Base-by-base conservation (phyloP, 1,139 yeast species). In the Waltiozyma sp. region DNA sequence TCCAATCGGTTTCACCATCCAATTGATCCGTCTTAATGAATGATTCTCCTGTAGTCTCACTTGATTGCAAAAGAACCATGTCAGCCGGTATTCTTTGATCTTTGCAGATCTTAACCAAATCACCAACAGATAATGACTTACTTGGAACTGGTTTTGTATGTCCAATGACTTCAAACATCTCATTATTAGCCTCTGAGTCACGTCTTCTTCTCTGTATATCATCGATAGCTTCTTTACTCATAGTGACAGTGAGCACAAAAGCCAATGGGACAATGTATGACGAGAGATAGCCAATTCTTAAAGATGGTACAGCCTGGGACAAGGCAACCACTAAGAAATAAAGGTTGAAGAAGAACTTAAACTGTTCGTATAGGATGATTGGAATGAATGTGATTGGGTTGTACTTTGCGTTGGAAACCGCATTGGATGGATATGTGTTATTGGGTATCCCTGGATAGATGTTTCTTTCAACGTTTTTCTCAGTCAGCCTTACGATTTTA, bases 1-100 rank as follows among this genome's bases (percentile, higher is more conserved):
- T 93, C 99, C 99, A 93, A 64, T 93, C 99, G 10, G 99, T 93
- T 61, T 93, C 99, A 55, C 99, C 99, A 61, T 93, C 99, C 43
- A 93, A 69, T 62, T 93, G 99, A 65, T 93, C 99, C 0, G 99
- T 93, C 55, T 94, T 84, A 50, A 93, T 85, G 57, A 93, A 93
- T 1, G 91, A 76, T 60, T 91, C 99, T 6, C 97, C 98, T 9
- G 74, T 71, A 1, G 70, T 59, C 56, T 89, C 96, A 41, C 89
- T 80, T 0, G 96, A 80, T 57, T 87, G 94, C 39, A 93, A 64
- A 34, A 93, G 63, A 2, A 93, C 67, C 77, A 88, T 72, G 60
- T 93, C 98, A 1, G 98, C 97, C 0, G 99, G 99, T 1, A 91
- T 73, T 45, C 98, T 73, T 42, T 75, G 77, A 54, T 85, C 94